phyloP scores from a whole-genome alignment of 2,329 filamentous ascomycete genomes.

The Passalora sequoiae region DNA sequence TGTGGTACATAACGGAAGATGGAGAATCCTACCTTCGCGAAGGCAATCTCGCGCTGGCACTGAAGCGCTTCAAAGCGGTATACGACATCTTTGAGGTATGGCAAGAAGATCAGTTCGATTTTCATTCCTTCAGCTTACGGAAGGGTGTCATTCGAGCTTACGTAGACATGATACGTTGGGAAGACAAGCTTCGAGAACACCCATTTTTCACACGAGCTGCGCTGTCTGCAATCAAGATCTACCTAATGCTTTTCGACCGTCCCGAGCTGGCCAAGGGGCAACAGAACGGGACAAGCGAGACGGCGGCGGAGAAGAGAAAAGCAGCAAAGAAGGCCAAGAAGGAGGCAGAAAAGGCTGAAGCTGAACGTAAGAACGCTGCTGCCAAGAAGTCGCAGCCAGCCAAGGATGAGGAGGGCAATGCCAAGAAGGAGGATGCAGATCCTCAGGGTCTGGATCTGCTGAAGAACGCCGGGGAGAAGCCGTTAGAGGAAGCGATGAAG shows the following conservation, averaged over 20 bases:
- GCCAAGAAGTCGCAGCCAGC: slow-evolving; percentile 50
- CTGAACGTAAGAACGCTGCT: slow-evolving; percentile 60
- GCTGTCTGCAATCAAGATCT: slow-evolving; percentile 72
- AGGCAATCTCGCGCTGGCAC: slow-evolving; percentile 73
- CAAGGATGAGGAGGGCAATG: slow-evolving; percentile 43
- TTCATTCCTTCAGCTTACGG: slow-evolving; percentile 93
- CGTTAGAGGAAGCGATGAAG: slow-evolving; percentile 80
- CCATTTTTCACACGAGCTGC: slow-evolving; percentile 87
- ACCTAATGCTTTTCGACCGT: slow-evolving; percentile 72
- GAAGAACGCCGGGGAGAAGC: slow-evolving; percentile 62
- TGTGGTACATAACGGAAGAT: slow-evolving; percentile 96
- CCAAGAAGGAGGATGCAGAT: slow-evolving; percentile 86
- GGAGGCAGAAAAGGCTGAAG: slow-evolving; percentile 72
- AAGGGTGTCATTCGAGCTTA: slow-evolving; percentile 96
- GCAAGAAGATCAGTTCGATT: slow-evolving; percentile 98
- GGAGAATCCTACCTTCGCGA: slow-evolving; percentile 82
- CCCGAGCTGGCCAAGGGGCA: slow-evolving; percentile 65
- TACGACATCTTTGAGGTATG: slow-evolving; percentile 93
- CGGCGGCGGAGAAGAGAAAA: slow-evolving; percentile 77
- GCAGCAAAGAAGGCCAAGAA: slow-evolving; percentile 66
- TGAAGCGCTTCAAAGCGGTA: slow-evolving; percentile 87
- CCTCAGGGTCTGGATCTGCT: slow-evolving; percentile 71
- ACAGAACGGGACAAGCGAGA: slow-evolving; percentile 62
- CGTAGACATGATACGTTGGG: slow-evolving; percentile 94
- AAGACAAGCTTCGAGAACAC: slow-evolving; percentile 83